Conservation (phyloP, 257 asterid species). For the Salvia splendens region DNA sequence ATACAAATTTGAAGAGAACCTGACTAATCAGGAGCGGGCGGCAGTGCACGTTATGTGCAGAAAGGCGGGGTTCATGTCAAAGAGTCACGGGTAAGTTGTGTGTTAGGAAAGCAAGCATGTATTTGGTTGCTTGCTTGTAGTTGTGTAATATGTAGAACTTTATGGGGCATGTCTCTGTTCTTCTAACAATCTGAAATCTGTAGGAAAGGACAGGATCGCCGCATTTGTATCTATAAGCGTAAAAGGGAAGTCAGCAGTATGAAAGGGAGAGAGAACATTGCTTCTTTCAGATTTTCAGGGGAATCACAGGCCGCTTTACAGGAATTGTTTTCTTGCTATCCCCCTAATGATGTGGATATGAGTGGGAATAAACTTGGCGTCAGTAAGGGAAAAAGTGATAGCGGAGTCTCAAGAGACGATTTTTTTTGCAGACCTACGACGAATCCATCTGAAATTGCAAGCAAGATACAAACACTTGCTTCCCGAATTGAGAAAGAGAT, state of each 20-base stretch:
- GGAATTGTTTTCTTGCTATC: conserved; percentile 68
- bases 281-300: conserved; percentile 62
- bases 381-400: conserved; percentile 32
- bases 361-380: conserved; percentile 42
- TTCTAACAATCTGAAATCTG: conserved; percentile 32
- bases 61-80: conserved; percentile 72
- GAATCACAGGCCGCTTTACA: conserved; percentile 59
- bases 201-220: conserved; percentile 65
- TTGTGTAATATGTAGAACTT: too few species aligned
- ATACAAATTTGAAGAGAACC: conserved; percentile 53
- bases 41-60: conserved; percentile 59
- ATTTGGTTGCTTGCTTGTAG: conserved; percentile 8
- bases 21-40: conserved; percentile 60
- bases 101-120: not conserved
- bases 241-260: conserved; percentile 32
- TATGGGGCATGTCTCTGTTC: not conserved
- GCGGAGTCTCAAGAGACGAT: conserved; percentile 46
- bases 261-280: conserved; percentile 44
- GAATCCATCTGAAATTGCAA: conserved; percentile 55
- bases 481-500: conserved; percentile 51
- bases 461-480: conserved; percentile 55
- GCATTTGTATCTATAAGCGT: conserved; percentile 57
- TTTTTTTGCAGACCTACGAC: conserved; percentile 59
- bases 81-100: conserved; percentile 70
- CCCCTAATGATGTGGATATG: conserved; percentile 67